Evolutionary conservation across 306 rosid genomes (phyloP).

Genomic region (Acmispon strigosus): DNA sequence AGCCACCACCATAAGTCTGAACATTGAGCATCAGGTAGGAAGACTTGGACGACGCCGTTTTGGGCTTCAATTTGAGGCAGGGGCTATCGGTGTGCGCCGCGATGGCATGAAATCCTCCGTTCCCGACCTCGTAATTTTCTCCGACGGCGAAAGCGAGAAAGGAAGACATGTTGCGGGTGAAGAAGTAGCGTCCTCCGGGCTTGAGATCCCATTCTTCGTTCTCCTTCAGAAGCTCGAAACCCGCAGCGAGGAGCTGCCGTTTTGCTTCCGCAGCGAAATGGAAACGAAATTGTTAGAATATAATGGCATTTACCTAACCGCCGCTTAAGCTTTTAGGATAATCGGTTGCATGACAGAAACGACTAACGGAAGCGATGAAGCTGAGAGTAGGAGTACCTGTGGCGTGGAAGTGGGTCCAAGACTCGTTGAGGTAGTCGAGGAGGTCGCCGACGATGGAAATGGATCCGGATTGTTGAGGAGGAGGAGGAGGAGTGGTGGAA

Average conservation of each 20-base stretch:
- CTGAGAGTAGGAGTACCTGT: slow-evolving; percentile 37
- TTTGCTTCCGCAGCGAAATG: slow-evolving; percentile 75
- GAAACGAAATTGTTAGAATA: too few relatives aligned
- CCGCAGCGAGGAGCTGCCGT: slow-evolving; percentile 67
- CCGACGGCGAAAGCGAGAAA: slow-evolving; percentile 88
- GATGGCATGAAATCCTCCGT: slow-evolving; percentile 80
- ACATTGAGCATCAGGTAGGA: slow-evolving; percentile 74
- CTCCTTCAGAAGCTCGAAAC: slow-evolving; percentile 69
- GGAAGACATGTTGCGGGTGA: slow-evolving; percentile 88
- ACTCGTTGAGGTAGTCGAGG: slow-evolving; percentile 80
- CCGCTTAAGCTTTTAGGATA: too few relatives aligned
- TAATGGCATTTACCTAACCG: too few relatives aligned
- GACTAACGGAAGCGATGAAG: too few relatives aligned
- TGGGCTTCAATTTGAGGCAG: slow-evolving; percentile 85
- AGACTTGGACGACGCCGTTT: slow-evolving; percentile 65
- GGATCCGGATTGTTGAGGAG: slow-evolving; percentile 24
- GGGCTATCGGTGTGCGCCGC: slow-evolving; percentile 99
- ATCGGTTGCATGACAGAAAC: too few relatives aligned
- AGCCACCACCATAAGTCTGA: slow-evolving; percentile 90
- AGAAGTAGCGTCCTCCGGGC: slow-evolving; percentile 92
- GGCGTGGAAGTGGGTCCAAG: slow-evolving; percentile 98
- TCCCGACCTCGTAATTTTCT: slow-evolving; percentile 67
- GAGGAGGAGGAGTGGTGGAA: slow-evolving; percentile 28
- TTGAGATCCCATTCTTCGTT: slow-evolving; percentile 83
- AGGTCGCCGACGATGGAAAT: slow-evolving; percentile 60